Percentiles rank a stretch among this genome's conserved stretches.
Evolutionary conservation across 2,329 filamentous ascomycete genomes (phyloP).

Genomic region (Fusarium cyanostomum): DNA sequence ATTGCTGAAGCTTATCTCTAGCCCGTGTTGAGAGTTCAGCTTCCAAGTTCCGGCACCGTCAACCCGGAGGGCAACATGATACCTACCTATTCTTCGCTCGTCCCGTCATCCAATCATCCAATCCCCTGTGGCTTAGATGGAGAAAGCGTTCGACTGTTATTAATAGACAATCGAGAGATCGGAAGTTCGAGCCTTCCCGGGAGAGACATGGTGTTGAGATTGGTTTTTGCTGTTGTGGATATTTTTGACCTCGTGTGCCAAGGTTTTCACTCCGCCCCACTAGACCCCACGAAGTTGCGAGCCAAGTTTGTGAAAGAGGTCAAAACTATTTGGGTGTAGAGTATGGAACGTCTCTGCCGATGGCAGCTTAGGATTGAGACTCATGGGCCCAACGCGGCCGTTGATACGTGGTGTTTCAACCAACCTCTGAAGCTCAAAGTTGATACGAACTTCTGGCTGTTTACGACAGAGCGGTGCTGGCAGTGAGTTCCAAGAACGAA

Average conservation of each 20-base stretch:
- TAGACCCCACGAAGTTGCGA: not conserved
- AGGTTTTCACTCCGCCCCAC: not conserved
- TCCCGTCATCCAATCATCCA: not conserved
- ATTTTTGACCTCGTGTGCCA: not conserved
- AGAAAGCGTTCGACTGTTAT: conserved; percentile 41
- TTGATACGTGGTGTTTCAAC: too few relatives aligned
- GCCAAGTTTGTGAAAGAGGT: not conserved
- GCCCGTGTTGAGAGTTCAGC: too few relatives aligned
- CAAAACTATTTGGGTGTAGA: too few relatives aligned
- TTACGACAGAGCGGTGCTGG: too few relatives aligned
- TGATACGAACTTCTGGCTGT: too few relatives aligned
- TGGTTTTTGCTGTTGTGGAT: conserved; percentile 12
- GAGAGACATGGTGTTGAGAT: conserved; percentile 25
- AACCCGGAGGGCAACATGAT: not conserved
- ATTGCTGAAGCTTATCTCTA: too few relatives aligned
- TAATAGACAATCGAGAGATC: conserved; percentile 44
- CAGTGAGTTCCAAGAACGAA: too few relatives aligned
- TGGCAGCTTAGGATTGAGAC: too few relatives aligned
- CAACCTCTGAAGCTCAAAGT: too few relatives aligned
- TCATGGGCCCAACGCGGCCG: too few relatives aligned
- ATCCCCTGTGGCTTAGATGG: conserved; percentile 41
- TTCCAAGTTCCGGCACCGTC: too few relatives aligned
- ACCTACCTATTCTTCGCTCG: not conserved
- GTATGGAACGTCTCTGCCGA: too few relatives aligned
- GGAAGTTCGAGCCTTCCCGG: conserved; percentile 46